Evolutionary conservation across 176 grass and related monocot genomes (phyloP), one percentile per base, ranked within the genome.

Genomic region (Oropetium thomaeum): DNA sequence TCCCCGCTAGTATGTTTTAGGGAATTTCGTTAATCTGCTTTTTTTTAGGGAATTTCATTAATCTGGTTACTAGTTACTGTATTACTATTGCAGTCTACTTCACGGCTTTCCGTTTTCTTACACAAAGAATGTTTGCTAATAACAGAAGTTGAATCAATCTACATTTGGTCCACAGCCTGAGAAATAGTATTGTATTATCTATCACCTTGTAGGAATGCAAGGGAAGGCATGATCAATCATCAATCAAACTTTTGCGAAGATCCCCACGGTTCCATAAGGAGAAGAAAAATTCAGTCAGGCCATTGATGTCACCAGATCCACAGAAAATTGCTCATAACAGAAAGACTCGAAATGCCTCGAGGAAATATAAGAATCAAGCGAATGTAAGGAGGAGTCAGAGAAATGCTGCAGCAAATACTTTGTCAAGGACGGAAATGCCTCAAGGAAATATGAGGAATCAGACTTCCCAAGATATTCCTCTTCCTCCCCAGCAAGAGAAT

Each of bases 131-230:
- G 48, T 28, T 49, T 43, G 27, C 41, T 69, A 43, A 17, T 34
- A 53, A 20, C 37, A 57, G 43, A 32, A 23, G 54, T 81, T 55
- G 35, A 69, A 37, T 55, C 66, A 71, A 12, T 81, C 69, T n/a
- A 65, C 2, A 39, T 10, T 48, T 32, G 1, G 17, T 66, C 74
- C 26, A 65, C 48, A 37, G 23, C 31, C 26, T 52, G 23, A 76
- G 19, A 67, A 81, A 51, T 12, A 31, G 2, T 20, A 5, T 72
- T 65, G 20, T 77, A 57, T 77, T 62, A 65, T 77, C 14, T 49
- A 77, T 82, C 13, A 43, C 35, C 19, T 73, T 82, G 49, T 38
- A 87, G 85, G 74, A 73, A 67, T 34, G 52, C 25, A 32, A 73
- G 45, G 39, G 42, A 7, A 72, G 40, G 25, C 20, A 41, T 72